These are phyloP conservation scores for Pyrenula massariospora DNA, from an alignment of 495 filamentous ascomycete species.

Conservation along the genomic window DNA sequence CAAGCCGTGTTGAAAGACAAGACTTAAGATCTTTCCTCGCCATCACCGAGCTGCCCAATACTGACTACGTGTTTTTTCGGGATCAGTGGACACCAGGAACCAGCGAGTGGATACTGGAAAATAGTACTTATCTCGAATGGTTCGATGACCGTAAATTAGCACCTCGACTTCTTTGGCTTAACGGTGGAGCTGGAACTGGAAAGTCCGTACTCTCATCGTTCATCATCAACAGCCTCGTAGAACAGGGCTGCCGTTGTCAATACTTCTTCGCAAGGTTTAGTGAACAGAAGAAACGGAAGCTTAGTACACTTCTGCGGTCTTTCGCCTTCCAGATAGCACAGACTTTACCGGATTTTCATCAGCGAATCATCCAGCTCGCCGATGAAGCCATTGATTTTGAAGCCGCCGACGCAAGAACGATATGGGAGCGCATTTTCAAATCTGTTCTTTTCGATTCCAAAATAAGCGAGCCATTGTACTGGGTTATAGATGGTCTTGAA, in stretches of 20 bases:
- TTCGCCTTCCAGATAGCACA: constrained; percentile 22
- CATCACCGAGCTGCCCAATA: constrained; percentile 11
- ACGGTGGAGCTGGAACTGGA: constrained; percentile 16
- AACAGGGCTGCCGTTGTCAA: constrained; percentile 7
- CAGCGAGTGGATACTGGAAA: constrained; percentile 17
- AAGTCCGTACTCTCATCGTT: constrained; percentile 21
- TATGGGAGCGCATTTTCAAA: constrained; percentile 27
- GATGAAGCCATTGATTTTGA: constrained; percentile 7
- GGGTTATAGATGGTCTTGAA: constrained; percentile 17
- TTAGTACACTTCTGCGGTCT: constrained; percentile 18
- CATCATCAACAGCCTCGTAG: constrained; percentile 11
- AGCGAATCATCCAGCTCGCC: constrained; percentile 3
- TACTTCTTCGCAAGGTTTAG: constrained; percentile 27
- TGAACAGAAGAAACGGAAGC: constrained; percentile 13
- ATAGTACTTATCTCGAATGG: constrained; percentile 15
- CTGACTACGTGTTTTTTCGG: constrained; percentile 24
- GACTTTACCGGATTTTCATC: constrained; percentile 1
- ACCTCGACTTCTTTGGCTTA: constrained; percentile 19
- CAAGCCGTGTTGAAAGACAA: constrained; percentile 4
- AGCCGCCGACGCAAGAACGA: constrained; percentile 12
- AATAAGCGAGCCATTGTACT: constrained; percentile 6
- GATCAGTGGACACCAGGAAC: constrained; percentile 23
- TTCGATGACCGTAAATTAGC: constrained; percentile 7
- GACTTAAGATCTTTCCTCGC: constrained; percentile 13
- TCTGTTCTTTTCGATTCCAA: constrained; percentile 9